A percentile compares a stretch with the other conserved stretches of the same genome.
Evolutionary conservation across 129 eudicot genomes (phyloP).

Genomic region (Saussurea involucrata): DNA sequence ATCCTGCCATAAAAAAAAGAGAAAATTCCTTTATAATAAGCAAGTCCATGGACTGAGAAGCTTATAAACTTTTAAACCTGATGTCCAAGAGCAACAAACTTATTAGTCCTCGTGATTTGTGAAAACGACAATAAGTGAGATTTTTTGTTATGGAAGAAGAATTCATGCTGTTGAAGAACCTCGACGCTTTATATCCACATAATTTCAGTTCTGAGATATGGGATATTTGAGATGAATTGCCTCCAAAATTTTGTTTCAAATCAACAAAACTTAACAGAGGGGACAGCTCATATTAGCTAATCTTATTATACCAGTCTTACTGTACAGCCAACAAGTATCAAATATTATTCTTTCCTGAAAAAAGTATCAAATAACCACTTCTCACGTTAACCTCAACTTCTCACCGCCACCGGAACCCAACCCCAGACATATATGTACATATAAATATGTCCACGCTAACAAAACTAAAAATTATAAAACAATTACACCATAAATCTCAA

Average conservation of each 20-base stretch:
- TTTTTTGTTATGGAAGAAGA: no score
- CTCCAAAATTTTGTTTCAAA: not conserved
- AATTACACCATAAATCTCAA: not conserved
- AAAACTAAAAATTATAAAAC: no score
- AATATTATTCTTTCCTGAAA: not conserved
- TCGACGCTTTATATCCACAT: no score
- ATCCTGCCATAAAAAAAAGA: slow-evolving; percentile 35
- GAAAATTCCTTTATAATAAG: not conserved
- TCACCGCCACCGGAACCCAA: no score
- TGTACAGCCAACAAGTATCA: not conserved
- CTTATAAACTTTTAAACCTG: not conserved
- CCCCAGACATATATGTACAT: no score
- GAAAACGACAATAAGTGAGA: no score
- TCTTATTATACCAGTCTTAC: not conserved
- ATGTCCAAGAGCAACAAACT: not conserved
- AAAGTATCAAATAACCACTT: not conserved
- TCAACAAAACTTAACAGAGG: not conserved
- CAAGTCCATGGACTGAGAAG: not conserved
- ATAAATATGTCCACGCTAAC: no score
- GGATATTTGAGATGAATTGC: no score
- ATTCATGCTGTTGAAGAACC: no score
- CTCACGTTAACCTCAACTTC: no score
- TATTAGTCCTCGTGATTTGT: not conserved
- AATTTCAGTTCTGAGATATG: not conserved
- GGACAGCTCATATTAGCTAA: not conserved